These are phyloP conservation scores for Tolypocladium capitatum DNA, from an alignment of 2,329 filamentous ascomycete species.

Conservation along the genomic window DNA sequence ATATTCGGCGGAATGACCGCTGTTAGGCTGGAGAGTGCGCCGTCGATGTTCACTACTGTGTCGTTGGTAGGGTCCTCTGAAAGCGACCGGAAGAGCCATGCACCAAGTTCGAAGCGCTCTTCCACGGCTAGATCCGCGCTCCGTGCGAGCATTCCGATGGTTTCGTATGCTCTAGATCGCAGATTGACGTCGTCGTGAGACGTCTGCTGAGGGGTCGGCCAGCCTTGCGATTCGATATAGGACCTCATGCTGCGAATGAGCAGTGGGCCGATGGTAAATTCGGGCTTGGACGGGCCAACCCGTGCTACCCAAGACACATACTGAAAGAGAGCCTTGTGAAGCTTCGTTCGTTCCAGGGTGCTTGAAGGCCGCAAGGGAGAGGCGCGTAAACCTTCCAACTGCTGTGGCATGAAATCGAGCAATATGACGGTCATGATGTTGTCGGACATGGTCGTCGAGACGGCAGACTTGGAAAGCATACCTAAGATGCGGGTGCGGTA, in stretches of 20 bases:
- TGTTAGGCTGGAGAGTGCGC: conserved; percentile 65
- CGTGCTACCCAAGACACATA: conserved; percentile 81
- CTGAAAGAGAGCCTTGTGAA: conserved; percentile 70
- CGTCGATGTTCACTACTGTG: conserved; percentile 78
- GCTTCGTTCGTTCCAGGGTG: conserved; percentile 62
- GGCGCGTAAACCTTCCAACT: not conserved
- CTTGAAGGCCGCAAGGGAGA: conserved; percentile 24
- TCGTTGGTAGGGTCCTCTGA: conserved; percentile 64
- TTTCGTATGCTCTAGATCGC: conserved; percentile 76
- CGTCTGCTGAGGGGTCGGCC: conserved; percentile 54
- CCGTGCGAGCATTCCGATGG: conserved; percentile 68
- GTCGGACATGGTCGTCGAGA: conserved; percentile 55
- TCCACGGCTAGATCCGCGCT: conserved; percentile 43
- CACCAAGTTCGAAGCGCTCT: conserved; percentile 39
- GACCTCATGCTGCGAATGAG: conserved; percentile 56
- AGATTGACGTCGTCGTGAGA: conserved; percentile 50
- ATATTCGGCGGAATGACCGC: conserved; percentile 25
- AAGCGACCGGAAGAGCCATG: conserved; percentile 75
- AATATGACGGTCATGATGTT: conserved; percentile 58
- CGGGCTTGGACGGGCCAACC: conserved; percentile 44
- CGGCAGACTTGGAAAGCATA: conserved; percentile 63
- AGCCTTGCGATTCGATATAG: conserved; percentile 71
- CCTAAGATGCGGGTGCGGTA: conserved; percentile 66
- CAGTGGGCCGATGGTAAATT: conserved; percentile 53
- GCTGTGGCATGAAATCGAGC: conserved; percentile 40